phyloP scores from a whole-genome alignment of 306 rosid species.

The Prinsepia uniflora region DNA sequence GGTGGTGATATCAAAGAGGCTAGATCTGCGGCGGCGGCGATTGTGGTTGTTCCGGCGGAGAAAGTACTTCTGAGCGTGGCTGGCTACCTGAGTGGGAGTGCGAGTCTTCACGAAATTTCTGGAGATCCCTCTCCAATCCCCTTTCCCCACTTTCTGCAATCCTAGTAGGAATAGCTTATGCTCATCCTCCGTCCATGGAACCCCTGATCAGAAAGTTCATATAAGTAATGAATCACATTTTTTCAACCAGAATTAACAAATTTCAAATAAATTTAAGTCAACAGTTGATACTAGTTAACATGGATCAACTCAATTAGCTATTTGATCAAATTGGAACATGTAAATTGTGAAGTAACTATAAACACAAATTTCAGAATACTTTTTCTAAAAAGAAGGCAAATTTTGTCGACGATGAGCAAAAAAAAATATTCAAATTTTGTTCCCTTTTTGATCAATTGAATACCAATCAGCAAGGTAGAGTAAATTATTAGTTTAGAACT shows the following conservation, averaged over 20 bases:
- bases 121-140: constrained; percentile 99
- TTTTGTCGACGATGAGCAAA: neutral
- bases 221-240: neutral
- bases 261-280: neutral
- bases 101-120: constrained; percentile 94
- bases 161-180: constrained; percentile 91
- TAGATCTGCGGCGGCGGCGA: constrained; percentile 99
- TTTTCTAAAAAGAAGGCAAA: neutral
- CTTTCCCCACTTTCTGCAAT: constrained; percentile 92
- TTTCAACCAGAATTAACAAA: neutral
- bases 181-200: constrained; percentile 99
- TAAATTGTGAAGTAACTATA: neutral
- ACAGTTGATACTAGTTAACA: neutral
- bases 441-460: neutral
- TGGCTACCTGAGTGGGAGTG: constrained; percentile 97
- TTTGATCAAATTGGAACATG: neutral
- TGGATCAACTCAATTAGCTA: neutral
- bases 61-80: constrained; percentile 97
- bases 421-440: neutral
- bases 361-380: neutral
- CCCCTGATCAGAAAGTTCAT: constrained; percentile 52
- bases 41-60: constrained; percentile 87
- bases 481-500: neutral
- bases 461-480: neutral
- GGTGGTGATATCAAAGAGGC: constrained; percentile 95